Percentiles rank a stretch among this genome's conserved stretches.
Conservation (phyloP, 495 filamentous ascomycete genomes). For the Thermothielavioides terrestris region DNA sequence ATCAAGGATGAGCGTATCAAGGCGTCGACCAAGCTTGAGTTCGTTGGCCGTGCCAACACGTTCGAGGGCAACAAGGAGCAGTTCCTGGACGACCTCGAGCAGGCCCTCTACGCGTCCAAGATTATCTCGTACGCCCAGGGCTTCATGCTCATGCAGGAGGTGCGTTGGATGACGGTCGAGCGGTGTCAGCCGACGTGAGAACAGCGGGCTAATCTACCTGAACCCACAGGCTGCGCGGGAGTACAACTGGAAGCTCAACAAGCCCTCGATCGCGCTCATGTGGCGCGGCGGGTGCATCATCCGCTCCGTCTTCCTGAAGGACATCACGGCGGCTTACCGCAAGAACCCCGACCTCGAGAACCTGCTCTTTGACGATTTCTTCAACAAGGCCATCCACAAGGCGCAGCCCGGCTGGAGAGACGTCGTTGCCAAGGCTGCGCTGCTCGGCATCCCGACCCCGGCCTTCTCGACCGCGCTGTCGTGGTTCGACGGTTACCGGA, state of each 20-base stretch:
- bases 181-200: neutral
- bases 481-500: conserved; percentile 98
- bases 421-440: conserved; percentile 80
- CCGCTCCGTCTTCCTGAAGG: conserved; percentile 98
- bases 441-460: conserved; percentile 89
- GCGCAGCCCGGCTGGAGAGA: conserved; percentile 95
- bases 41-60: conserved; percentile 59
- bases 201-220: conserved; percentile 15
- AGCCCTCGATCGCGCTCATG: conserved; percentile 99
- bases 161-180: conserved; percentile 37
- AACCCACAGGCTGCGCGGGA: conserved; percentile 70
- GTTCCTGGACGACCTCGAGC: conserved; percentile 94
- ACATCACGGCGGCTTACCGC: conserved; percentile 96
- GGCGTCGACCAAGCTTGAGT: conserved; percentile 67
- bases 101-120: conserved; percentile 98
- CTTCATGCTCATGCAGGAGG: conserved; percentile 99
- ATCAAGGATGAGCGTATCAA: conserved; percentile 88
- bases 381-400: conserved; percentile 96
- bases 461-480: conserved; percentile 92
- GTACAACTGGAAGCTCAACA: conserved; percentile 97
- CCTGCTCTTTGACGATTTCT: conserved; percentile 96
- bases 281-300: conserved; percentile 99
- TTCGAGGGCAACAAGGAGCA: conserved; percentile 86
- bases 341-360: conserved; percentile 93
- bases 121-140: conserved; percentile 99